Conservation (phyloP, 2,329 filamentous ascomycete genomes). For the Pseudogymnoascus sp. region DNA sequence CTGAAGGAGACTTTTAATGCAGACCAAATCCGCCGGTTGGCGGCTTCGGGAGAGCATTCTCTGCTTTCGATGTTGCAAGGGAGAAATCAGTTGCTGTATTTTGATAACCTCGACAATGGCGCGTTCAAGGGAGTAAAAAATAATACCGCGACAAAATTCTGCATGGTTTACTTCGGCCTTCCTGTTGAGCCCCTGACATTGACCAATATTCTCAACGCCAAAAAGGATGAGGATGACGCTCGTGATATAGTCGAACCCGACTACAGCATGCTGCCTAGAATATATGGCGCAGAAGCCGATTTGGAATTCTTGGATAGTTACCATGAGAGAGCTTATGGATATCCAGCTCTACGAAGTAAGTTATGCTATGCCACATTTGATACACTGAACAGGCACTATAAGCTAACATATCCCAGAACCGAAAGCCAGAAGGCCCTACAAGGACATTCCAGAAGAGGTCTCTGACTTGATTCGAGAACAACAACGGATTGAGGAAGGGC, state of each 20-base stretch:
- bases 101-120: conserved; percentile 15
- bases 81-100: conserved; percentile 12
- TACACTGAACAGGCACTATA: neutral
- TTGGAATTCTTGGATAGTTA: conserved; percentile 25
- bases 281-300: conserved; percentile 21
- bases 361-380: neutral
- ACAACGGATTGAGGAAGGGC: neutral
- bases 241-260: conserved; percentile 12
- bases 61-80: conserved; percentile 12
- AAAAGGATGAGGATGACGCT: conserved; percentile 14
- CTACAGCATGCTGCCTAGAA: conserved; percentile 15
- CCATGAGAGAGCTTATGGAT: conserved; percentile 21
- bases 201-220: conserved; percentile 19
- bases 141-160: conserved; percentile 24
- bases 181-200: conserved; percentile 22
- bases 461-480: neutral
- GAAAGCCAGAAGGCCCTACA: neutral
- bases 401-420: neutral
- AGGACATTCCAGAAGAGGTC: neutral
- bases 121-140: conserved; percentile 18
- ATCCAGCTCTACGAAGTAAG: conserved; percentile 22
- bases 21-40: conserved; percentile 2
- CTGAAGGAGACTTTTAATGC: conserved; percentile 8
- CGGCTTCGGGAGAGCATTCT: conserved; percentile 14
- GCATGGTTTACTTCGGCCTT: conserved; percentile 26